Conservation (phyloP, 257 asterid species). For the Nemophila menziesii region DNA sequence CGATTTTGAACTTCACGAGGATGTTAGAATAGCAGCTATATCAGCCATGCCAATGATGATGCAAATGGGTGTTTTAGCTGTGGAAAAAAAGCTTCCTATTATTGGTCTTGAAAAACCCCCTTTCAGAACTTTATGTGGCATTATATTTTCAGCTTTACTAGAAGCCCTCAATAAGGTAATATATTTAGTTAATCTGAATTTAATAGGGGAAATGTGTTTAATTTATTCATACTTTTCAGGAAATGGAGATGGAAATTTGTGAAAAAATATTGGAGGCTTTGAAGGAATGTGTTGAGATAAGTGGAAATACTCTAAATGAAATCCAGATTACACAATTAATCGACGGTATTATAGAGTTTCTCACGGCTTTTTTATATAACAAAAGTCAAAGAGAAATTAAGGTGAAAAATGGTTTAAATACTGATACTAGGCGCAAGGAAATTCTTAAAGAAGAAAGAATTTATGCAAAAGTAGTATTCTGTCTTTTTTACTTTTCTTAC, state of each 20-base stretch:
- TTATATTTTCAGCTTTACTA: constrained; percentile 59
- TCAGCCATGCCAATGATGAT: constrained; percentile 89
- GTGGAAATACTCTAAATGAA: constrained; percentile 77
- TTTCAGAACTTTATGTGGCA: constrained; percentile 60
- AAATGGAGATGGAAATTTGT: constrained; percentile 82
- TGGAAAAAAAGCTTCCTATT: constrained; percentile 76
- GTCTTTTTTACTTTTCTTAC: background rate
- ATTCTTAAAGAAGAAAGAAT: constrained; percentile 94
- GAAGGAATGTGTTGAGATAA: constrained; percentile 78
- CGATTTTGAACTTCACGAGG: too few relatives aligned
- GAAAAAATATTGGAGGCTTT: constrained; percentile 77
- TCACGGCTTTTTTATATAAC: constrained; percentile 82
- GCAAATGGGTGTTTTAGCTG: constrained; percentile 77
- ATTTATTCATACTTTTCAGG: constrained; percentile 30
- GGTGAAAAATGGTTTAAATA: constrained; percentile 86
- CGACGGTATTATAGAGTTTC: constrained; percentile 73
- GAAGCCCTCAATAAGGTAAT: constrained; percentile 69
- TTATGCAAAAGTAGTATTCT: constrained; percentile 49
- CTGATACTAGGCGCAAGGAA: constrained; percentile 89
- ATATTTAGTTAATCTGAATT: constrained; percentile 4
- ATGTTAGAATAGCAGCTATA: too few relatives aligned
- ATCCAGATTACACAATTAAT: constrained; percentile 75
- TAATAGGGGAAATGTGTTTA: too few relatives aligned
- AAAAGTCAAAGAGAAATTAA: constrained; percentile 72
- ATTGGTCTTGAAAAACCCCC: constrained; percentile 63